Conservation (phyloP, 768 basidiomycete species). For the Boletus speciosus region DNA sequence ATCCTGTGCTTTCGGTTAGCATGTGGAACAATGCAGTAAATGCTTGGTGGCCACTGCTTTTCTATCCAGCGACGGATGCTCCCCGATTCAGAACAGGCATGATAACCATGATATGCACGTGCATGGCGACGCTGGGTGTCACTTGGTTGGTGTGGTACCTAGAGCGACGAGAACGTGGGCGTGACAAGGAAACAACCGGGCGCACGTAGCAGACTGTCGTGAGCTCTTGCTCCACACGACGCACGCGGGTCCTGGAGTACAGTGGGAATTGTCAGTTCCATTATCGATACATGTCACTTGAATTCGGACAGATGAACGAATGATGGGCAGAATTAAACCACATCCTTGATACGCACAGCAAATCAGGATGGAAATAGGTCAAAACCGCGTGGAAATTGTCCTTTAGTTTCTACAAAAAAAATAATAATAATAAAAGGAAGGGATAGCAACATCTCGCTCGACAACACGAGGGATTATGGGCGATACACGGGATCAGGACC, state of each 20-base stretch:
- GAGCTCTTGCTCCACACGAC: background rate
- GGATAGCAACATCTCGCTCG: slow-evolving; percentile 13
- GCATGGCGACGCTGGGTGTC: slow-evolving; percentile 50
- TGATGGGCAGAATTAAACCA: background rate
- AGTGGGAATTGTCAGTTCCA: background rate
- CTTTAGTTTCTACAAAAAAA: background rate
- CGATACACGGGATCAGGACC: slow-evolving; percentile 4
- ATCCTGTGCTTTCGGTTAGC: slow-evolving; percentile 27
- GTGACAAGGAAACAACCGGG: background rate
- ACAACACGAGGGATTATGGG: slow-evolving; percentile 13
- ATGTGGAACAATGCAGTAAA: slow-evolving; percentile 71
- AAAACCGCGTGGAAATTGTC: background rate
- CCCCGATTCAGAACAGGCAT: slow-evolving; percentile 65
- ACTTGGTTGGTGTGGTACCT: slow-evolving; percentile 58
- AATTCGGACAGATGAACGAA: slow-evolving; percentile 2
- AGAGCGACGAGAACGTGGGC: slow-evolving; percentile 37
- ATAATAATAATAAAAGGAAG: background rate
- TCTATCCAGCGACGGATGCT: slow-evolving; percentile 72
- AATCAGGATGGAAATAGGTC: slow-evolving; percentile 1
- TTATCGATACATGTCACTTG: slow-evolving; percentile 12
- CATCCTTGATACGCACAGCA: slow-evolving; percentile 18
- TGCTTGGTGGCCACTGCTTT: slow-evolving; percentile 68
- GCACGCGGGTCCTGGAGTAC: background rate
- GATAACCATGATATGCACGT: slow-evolving; percentile 63
- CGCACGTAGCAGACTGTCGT: background rate